phyloP scores from a whole-genome alignment of 345 rosid genomes.

The Populus alba region DNA sequence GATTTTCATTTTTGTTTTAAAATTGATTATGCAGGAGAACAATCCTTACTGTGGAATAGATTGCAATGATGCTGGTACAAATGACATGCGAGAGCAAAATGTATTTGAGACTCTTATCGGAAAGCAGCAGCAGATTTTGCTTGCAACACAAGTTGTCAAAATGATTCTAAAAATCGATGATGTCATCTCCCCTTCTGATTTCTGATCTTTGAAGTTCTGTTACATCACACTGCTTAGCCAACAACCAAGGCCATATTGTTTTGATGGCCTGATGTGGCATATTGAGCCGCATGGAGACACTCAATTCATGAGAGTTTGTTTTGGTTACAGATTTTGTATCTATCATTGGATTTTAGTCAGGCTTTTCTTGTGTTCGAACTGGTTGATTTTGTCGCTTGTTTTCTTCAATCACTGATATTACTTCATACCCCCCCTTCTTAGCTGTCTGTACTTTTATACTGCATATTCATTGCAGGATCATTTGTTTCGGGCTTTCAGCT shows the following conservation, averaged over 20 bases:
- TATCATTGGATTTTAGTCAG: neutral
- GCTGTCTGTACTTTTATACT: neutral
- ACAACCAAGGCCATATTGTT: neutral
- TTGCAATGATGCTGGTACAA: conserved; percentile 95
- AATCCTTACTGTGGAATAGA: conserved; percentile 78
- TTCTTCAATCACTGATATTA: neutral
- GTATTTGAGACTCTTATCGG: conserved; percentile 97
- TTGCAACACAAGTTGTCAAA: conserved; percentile 98
- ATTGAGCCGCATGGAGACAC: neutral
- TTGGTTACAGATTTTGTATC: conserved; percentile 20
- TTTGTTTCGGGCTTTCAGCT: neutral
- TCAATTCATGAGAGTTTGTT: conserved; percentile 1
- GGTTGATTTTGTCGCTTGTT: neutral
- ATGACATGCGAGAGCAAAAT: conserved; percentile 83
- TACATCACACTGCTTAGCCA: conserved; percentile 15
- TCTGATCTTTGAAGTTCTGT: conserved; percentile 27
- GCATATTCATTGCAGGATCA: neutral
- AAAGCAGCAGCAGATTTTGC: conserved; percentile 90
- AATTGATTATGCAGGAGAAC: conserved; percentile 57
- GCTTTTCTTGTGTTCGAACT: neutral
- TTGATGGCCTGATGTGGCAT: conserved; percentile 11
- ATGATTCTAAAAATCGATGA: conserved; percentile 96
- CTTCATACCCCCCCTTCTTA: neutral
- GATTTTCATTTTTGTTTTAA: neutral
- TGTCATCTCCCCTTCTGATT: conserved; percentile 80